phyloP scores from a whole-genome alignment of 306 rosid species.

The Corylus avellana region DNA sequence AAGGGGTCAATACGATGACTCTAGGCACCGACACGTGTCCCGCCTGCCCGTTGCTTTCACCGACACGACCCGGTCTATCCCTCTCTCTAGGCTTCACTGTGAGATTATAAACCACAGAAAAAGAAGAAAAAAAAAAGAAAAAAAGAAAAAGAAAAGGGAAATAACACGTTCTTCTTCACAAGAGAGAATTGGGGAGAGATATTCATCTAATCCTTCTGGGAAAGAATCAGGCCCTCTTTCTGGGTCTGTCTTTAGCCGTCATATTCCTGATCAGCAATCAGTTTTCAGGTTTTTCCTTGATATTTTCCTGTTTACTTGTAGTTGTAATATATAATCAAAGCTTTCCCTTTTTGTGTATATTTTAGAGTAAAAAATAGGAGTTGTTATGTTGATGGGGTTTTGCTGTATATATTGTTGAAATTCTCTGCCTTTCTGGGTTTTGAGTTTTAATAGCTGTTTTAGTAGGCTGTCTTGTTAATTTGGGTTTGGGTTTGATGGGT shows the following conservation, averaged over 20 bases:
- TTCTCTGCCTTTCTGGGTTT: constrained; percentile 1
- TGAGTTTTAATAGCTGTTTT: constrained; percentile 16
- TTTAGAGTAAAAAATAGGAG: background rate
- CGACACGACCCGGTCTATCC: constrained; percentile 31
- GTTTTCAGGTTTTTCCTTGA: constrained; percentile 23
- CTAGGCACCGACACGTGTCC: constrained; percentile 33
- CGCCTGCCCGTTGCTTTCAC: constrained; percentile 23
- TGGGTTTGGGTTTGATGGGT: constrained; percentile 26
- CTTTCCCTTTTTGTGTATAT: background rate
- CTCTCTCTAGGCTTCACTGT: constrained; percentile 3
- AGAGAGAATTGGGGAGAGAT: background rate
- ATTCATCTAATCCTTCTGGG: constrained; percentile 15
- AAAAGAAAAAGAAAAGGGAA: too few species aligned
- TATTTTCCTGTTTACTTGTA: background rate
- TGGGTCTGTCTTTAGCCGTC: constrained; percentile 3
- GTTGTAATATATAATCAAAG: background rate
- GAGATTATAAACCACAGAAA: constrained; percentile 36
- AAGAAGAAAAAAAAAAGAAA: background rate
- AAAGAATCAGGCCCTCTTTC: constrained; percentile 8
- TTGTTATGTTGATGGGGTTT: constrained; percentile 14
- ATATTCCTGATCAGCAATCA: constrained; percentile 19
- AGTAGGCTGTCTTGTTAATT: constrained; percentile 5
- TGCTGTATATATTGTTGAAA: constrained; percentile 11
- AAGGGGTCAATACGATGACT: background rate
- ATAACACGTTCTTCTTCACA: background rate